Conservation (phyloP, 139 green algal species). For the Tetraselmis chui region DNA sequence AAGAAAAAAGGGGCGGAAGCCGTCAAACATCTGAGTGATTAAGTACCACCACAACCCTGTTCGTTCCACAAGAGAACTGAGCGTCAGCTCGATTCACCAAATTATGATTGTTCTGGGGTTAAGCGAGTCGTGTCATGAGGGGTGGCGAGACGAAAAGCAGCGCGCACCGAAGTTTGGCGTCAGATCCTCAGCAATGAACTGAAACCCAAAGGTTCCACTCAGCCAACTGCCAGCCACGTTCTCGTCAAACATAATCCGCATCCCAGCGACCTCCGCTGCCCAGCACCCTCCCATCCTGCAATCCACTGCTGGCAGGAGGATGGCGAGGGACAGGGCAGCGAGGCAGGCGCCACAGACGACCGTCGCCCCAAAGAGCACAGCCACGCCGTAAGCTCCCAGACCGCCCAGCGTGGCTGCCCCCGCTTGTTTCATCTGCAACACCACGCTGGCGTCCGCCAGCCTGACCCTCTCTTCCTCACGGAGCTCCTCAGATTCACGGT, state of each 20-base stretch:
- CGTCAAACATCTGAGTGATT: conserved; percentile 59
- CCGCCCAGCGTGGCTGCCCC: neutral
- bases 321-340: neutral
- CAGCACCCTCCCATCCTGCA: neutral
- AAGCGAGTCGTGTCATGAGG: too few relatives aligned
- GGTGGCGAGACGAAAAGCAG: too few relatives aligned
- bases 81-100: too few relatives aligned
- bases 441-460: too few relatives aligned
- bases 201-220: neutral
- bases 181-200: neutral
- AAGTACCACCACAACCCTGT: conserved; percentile 36
- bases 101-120: too few relatives aligned
- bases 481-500: neutral
- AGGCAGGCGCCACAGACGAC: neutral
- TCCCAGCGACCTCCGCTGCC: neutral
- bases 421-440: too few relatives aligned
- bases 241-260: too few relatives aligned
- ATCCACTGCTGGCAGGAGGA: neutral
- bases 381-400: neutral
- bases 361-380: neutral
- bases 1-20: conserved; percentile 40
- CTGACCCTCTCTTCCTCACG: neutral
- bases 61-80: too few relatives aligned
- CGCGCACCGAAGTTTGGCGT: neutral
- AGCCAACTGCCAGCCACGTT: neutral